Evolutionary conservation across 2,329 filamentous ascomycete genomes (phyloP).

Genomic region (Nemania serpens): DNA sequence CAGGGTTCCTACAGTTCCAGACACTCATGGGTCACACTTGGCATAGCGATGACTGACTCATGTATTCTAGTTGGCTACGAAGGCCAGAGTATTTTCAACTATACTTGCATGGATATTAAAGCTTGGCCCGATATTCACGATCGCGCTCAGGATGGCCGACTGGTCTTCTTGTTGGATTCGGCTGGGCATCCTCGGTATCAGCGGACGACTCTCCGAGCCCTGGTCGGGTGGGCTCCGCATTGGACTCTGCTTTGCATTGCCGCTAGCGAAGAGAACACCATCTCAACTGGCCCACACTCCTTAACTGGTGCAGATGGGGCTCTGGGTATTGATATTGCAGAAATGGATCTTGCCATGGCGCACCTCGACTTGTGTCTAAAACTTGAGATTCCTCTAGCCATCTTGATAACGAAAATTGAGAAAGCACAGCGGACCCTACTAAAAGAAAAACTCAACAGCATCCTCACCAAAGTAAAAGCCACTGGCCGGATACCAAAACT

Average conservation of each 20-base stretch:
- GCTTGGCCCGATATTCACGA: slow-evolving; percentile 96
- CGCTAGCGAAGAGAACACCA: slow-evolving; percentile 69
- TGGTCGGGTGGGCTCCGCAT: slow-evolving; percentile 96
- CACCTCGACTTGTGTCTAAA: slow-evolving; percentile 87
- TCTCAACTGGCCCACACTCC: slow-evolving; percentile 47
- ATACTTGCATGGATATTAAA: slow-evolving; percentile 81
- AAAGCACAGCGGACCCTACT: slow-evolving; percentile 75
- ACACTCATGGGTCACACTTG: too few species aligned
- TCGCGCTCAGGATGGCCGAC: slow-evolving; percentile 69
- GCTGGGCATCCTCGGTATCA: slow-evolving; percentile 89
- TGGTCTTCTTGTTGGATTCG: slow-evolving; percentile 90
- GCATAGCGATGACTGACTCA: too few species aligned
- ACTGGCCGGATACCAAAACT: slow-evolving; percentile 76
- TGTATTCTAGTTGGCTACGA: slow-evolving; percentile 69
- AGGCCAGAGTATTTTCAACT: slow-evolving; percentile 70
- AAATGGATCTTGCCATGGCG: slow-evolving; percentile 74
- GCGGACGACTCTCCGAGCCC: slow-evolving; percentile 82
- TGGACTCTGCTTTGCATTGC: slow-evolving; percentile 90
- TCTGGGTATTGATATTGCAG: slow-evolving; percentile 55
- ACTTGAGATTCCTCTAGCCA: slow-evolving; percentile 74
- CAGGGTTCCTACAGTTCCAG: too few species aligned
- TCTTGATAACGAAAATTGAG: slow-evolving; percentile 91
- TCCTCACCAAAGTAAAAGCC: slow-evolving; percentile 78
- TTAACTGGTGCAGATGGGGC: slow-evolving; percentile 55
- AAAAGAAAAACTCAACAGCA: slow-evolving; percentile 69